Conservation (phyloP, 2,329 filamentous ascomycete genomes). For the Colletotrichum orchidophilum region DNA sequence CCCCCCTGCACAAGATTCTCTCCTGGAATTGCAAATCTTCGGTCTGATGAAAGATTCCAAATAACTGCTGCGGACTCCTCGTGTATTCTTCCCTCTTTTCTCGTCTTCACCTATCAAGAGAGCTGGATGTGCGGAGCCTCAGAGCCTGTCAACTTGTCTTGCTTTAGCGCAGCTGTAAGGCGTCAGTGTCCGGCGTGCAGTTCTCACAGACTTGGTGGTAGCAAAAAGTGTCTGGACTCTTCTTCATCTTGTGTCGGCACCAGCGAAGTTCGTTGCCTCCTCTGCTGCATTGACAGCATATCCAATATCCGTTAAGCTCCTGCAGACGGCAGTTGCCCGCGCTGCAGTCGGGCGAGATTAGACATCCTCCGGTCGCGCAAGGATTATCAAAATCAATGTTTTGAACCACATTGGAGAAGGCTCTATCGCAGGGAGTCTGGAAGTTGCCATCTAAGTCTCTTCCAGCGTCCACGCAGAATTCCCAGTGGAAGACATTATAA, state of each 20-base stretch:
- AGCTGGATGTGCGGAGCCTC: neutral
- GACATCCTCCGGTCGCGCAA: slow-evolving; percentile 56
- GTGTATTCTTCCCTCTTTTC: neutral
- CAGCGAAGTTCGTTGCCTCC: slow-evolving; percentile 55
- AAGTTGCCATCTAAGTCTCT: slow-evolving; percentile 41
- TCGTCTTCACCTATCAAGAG: neutral
- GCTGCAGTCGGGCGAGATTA: slow-evolving; percentile 55
- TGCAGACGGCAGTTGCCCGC: slow-evolving; percentile 59
- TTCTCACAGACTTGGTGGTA: slow-evolving; percentile 59
- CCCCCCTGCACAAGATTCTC: neutral
- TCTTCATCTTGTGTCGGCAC: slow-evolving; percentile 56
- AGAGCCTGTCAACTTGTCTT: neutral
- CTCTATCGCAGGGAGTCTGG: slow-evolving; percentile 35
- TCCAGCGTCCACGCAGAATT: slow-evolving; percentile 51
- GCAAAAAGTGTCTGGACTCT: slow-evolving; percentile 60
- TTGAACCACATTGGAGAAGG: slow-evolving; percentile 42
- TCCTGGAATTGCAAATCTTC: neutral
- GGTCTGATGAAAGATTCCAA: neutral
- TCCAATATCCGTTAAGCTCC: slow-evolving; percentile 59
- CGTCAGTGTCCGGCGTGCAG: slow-evolving; percentile 48
- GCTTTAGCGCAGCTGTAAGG: neutral
- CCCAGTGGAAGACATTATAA: slow-evolving; percentile 53
- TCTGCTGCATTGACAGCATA: slow-evolving; percentile 59
- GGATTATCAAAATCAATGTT: slow-evolving; percentile 51
- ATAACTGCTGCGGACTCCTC: neutral